Evolutionary conservation across 1,284 basidiomycete species (phyloP).

Genomic region (Boletellus deceptivus): DNA sequence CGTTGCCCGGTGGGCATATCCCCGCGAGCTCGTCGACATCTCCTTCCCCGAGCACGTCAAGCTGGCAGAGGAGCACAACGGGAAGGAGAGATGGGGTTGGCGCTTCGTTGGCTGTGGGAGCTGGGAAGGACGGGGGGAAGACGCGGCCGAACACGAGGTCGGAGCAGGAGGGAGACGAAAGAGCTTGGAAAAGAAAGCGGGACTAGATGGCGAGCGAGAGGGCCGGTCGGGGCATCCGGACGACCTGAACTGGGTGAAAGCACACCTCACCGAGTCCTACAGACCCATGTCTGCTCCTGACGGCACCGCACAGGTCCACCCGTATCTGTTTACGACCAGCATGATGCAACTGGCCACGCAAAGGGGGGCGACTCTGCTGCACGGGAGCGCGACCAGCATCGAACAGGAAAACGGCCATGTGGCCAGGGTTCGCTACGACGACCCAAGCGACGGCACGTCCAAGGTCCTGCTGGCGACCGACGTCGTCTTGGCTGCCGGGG

Average conservation of each 20-base stretch:
- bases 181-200: constrained; percentile 56
- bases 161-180: constrained; percentile 37
- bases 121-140: constrained; percentile 62
- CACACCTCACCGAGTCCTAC: constrained; percentile 58
- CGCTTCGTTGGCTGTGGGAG: constrained; percentile 61
- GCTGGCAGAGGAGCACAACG: constrained; percentile 73
- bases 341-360: constrained; percentile 70
- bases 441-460: constrained; percentile 33
- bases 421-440: constrained; percentile 52
- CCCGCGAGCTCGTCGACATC: constrained; percentile 71
- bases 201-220: constrained; percentile 34
- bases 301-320: constrained; percentile 79
- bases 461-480: constrained; percentile 52
- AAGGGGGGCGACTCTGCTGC: constrained; percentile 48
- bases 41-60: constrained; percentile 80
- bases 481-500: constrained; percentile 79
- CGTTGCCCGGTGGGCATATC: constrained; percentile 81
- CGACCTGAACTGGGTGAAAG: constrained; percentile 63
- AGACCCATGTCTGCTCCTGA: constrained; percentile 54
- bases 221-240: constrained; percentile 48
- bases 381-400: constrained; percentile 44
- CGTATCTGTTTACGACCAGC: constrained; percentile 74
- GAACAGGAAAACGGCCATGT: constrained; percentile 42
- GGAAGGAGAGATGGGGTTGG: constrained; percentile 82
- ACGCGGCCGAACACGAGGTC: constrained; percentile 19